Base-by-base conservation (phyloP, 2,329 filamentous ascomycete species). In the Ophiostoma himal-ulmi region DNA sequence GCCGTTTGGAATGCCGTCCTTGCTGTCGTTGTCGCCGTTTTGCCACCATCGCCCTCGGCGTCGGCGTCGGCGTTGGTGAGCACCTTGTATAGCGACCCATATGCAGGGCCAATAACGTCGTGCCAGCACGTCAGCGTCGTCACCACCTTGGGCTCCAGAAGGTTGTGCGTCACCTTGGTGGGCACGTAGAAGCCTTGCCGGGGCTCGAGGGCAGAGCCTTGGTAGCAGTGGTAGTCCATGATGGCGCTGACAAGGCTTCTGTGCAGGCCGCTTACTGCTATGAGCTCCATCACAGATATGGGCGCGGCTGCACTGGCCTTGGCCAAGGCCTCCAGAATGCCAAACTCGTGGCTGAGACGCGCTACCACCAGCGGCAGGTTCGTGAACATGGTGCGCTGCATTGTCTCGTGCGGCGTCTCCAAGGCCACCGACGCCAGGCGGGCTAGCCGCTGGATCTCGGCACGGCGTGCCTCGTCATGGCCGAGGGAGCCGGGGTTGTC, bases 391-490 rank as follows among this genome's bases (percentile, higher is more conserved):
- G 44, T 48, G 17, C 44, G 44, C 44, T 48, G 44, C 44, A 48
- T 48, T 5, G 44, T 48, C 44, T 48, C 44, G 44, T 48, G 44
- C 17, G 44, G 44, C 44, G 44, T 48, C 44, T 48, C 44, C 44
- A 48, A 48, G 17, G 44, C 44, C 44, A 48, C 44, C 44, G 44
- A 48, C 44, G 44, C 44, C 44, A 48, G 17, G 17, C 44, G 44
- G 44, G 44, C 44, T 48, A 48, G 44, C 44, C 44, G 44, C 44
- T 48, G 17, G 17, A 48, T 48, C 20, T 48, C 44, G 44, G 44
- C 44, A 48, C 44, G 44, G 44, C 44, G 44, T 20, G 5, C 44
- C 5, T 48, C 44, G 52, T 83, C 80, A 3, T 86, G 85, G 68
- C 83, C n/a, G 3, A 48, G 17, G 17, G 44, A 48, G 17, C 17